Conservation (phyloP, 2,329 filamentous ascomycete genomes). For the Penicillium capsulatum region DNA sequence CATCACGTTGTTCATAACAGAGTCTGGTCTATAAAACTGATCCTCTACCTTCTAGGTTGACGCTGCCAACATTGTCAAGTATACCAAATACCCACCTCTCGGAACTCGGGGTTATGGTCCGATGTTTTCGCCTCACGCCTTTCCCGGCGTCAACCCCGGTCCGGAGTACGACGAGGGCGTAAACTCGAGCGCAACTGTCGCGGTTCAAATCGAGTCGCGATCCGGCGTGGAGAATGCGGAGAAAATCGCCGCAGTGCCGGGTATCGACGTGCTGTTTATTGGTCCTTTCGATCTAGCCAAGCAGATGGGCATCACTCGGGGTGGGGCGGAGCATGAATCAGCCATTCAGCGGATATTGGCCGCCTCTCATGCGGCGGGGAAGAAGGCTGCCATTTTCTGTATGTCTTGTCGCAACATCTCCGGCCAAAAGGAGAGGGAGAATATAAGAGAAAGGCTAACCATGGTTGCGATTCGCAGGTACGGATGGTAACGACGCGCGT, state of each 20-base stretch:
- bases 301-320: conserved; percentile 35
- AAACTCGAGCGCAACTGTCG: conserved; percentile 30
- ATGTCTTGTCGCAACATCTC: conserved; percentile 9
- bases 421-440: no score
- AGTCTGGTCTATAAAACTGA: background rate
- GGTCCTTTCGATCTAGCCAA: conserved; percentile 39
- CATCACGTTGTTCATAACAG: no score
- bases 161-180: conserved; percentile 34
- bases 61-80: conserved; percentile 28
- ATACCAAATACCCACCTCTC: conserved; percentile 31
- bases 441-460: no score
- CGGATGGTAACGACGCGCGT: conserved; percentile 34
- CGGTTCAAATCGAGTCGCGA: conserved; percentile 43
- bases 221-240: conserved; percentile 43
- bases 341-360: conserved; percentile 36
- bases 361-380: conserved; percentile 35
- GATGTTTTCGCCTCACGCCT: conserved; percentile 32
- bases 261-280: conserved; percentile 42
- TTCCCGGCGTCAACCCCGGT: conserved; percentile 24
- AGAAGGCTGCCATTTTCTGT: conserved; percentile 44
- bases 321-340: conserved; percentile 39
- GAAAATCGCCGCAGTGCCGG: conserved; percentile 41
- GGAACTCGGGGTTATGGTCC: conserved; percentile 36
- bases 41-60: conserved; percentile 20
- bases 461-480: conserved; percentile 19